Conservation (phyloP, 768 basidiomycete genomes). For the Termitomyces sp. region DNA sequence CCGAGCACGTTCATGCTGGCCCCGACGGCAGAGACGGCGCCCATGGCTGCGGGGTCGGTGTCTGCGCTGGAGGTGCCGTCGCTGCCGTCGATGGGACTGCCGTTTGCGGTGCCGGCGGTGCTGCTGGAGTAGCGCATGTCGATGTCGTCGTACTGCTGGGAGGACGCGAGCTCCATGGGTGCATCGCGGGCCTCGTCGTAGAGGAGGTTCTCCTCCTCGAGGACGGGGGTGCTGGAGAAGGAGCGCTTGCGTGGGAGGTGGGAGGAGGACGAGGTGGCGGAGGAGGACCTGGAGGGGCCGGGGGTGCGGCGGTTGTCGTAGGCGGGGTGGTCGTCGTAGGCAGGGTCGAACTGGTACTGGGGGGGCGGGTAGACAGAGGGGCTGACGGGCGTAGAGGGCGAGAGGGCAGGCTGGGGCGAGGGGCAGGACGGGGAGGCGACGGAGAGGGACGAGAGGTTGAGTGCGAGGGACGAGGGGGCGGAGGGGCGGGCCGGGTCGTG, state of each 20-base stretch:
- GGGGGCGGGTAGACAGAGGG: constrained; percentile 38
- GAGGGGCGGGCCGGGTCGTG: constrained; percentile 10
- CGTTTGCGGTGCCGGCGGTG: constrained; percentile 15
- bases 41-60: constrained; percentile 3
- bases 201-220: constrained; percentile 34
- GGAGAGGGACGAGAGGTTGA: constrained; percentile 63
- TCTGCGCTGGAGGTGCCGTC: constrained; percentile 33
- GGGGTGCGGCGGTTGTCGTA: constrained; percentile 25
- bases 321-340: constrained; percentile 23
- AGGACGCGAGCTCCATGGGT: constrained; percentile 28
- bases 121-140: constrained; percentile 7
- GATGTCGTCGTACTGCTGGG: constrained; percentile 50
- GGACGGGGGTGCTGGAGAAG: constrained; percentile 45
- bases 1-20: constrained; percentile 53
- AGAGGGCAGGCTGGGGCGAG: constrained; percentile 64
- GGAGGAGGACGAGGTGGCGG: constrained; percentile 49
- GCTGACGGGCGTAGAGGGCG: constrained; percentile 60
- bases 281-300: constrained; percentile 33
- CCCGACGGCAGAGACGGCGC: constrained; percentile 29
- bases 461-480: constrained; percentile 41
- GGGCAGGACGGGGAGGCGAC: constrained; percentile 64
- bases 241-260: constrained; percentile 66
- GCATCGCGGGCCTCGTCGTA: constrained; percentile 36
- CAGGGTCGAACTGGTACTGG: constrained; percentile 50
- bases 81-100: constrained; percentile 43